Evolutionary conservation across 257 asterid species (phyloP).

Genomic region (Scutellaria baicalensis): DNA sequence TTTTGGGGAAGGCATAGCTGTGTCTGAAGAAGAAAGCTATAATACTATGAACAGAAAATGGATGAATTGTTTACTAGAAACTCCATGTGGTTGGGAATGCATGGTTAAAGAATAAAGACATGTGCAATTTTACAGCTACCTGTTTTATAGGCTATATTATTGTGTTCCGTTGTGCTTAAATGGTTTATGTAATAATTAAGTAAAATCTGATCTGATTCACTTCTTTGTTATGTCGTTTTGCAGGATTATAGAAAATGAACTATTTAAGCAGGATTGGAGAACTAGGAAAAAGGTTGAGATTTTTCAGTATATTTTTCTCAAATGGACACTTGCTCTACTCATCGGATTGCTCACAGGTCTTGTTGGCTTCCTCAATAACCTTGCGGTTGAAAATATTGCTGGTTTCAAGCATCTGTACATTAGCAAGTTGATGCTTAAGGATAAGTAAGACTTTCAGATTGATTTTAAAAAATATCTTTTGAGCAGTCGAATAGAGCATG

Average conservation of each 20-base stretch:
- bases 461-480: neutral
- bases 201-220: neutral
- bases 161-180: neutral
- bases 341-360: constrained; percentile 74
- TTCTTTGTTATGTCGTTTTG: constrained; percentile 13
- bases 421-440: constrained; percentile 54
- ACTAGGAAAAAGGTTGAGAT: constrained; percentile 71
- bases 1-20: too few relatives aligned
- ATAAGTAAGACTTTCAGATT: constrained; percentile 35
- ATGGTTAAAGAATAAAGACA: too few relatives aligned
- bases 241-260: constrained; percentile 89
- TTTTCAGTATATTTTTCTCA: constrained; percentile 69
- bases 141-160: too few relatives aligned
- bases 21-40: too few relatives aligned
- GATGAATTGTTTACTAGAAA: too few relatives aligned
- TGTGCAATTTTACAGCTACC: too few relatives aligned
- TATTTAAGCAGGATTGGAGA: constrained; percentile 96
- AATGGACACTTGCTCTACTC: constrained; percentile 93
- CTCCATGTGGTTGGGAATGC: too few relatives aligned
- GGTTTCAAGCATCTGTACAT: constrained; percentile 74
- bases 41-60: too few relatives aligned
- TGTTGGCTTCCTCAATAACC: constrained; percentile 79
- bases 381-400: constrained; percentile 89
- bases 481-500: neutral
- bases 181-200: neutral